phyloP scores from a whole-genome alignment of 164 flowering plant genomes.

The Sextonia rubra region DNA sequence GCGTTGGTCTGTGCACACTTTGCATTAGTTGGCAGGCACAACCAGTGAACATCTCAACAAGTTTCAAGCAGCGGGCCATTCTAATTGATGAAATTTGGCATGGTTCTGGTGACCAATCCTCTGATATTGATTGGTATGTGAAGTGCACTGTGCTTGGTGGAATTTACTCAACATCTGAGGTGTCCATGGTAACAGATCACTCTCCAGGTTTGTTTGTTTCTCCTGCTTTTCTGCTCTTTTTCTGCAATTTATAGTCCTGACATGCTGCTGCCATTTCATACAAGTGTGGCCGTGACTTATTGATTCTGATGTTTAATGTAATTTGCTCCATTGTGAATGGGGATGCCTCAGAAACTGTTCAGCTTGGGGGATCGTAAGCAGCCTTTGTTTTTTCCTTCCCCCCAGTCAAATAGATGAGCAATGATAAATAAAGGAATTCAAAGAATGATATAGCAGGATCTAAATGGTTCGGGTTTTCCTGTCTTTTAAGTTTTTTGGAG shows the following conservation, averaged over 20 bases:
- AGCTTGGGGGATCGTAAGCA: background rate
- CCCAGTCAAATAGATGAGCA: background rate
- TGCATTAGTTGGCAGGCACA: slow-evolving; percentile 46
- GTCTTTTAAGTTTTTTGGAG: background rate
- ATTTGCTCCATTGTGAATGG: background rate
- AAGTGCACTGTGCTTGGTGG: slow-evolving; percentile 94
- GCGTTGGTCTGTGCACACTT: background rate
- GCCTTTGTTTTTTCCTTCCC: background rate
- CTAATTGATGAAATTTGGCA: slow-evolving; percentile 97
- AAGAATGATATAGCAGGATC: background rate
- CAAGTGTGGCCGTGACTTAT: too few species aligned
- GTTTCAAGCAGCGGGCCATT: slow-evolving; percentile 94
- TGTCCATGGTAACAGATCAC: slow-evolving; percentile 90
- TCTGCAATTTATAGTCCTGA: background rate
- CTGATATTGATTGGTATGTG: slow-evolving; percentile 84
- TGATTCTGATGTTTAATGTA: too few species aligned
- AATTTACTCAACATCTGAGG: slow-evolving; percentile 84
- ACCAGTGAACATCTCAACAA: slow-evolving; percentile 71
- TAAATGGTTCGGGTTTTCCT: background rate
- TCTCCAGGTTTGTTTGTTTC: slow-evolving; percentile 62
- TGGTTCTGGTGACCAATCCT: slow-evolving; percentile 67
- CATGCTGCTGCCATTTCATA: too few species aligned
- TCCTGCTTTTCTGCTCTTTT: background rate
- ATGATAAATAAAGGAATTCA: background rate
- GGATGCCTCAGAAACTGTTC: background rate